Conservation (phyloP, 2,329 filamentous ascomycete species). For the Aspergillus cejpii region DNA sequence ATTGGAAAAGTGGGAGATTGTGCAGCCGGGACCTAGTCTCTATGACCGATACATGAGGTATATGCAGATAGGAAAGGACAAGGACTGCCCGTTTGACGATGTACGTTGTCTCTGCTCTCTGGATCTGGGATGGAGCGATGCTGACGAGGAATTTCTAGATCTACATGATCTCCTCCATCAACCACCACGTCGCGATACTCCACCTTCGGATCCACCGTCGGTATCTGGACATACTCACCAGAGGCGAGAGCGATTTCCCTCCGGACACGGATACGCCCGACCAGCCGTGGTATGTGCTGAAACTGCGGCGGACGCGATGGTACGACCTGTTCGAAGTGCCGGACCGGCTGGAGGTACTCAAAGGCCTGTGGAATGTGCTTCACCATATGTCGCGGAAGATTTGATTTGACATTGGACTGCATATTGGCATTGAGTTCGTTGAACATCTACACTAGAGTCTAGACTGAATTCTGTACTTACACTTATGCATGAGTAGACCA, state of each 20-base stretch:
- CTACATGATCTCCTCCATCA: conserved; percentile 56
- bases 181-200: conserved; percentile 56
- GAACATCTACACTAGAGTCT: not conserved
- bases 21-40: conserved; percentile 45
- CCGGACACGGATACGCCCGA: conserved; percentile 20
- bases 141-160: conserved; percentile 38
- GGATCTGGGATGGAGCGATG: not conserved
- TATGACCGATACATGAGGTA: conserved; percentile 55
- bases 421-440: no score
- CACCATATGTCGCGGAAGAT: conserved; percentile 44
- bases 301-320: conserved; percentile 52
- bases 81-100: conserved; percentile 46
- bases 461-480: no score
- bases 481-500: not conserved
- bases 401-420: no score
- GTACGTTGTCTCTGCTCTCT: conserved; percentile 33
- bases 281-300: conserved; percentile 47
- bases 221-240: conserved; percentile 51
- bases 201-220: conserved; percentile 52
- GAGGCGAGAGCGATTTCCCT: conserved; percentile 34
- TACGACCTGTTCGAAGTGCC: conserved; percentile 51
- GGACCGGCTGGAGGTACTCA: conserved; percentile 51
- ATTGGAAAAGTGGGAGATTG: conserved; percentile 48
- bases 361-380: conserved; percentile 53
- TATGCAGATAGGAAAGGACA: conserved; percentile 50